A percentile compares a stretch with the other conserved stretches of the same genome.
Evolutionary conservation across 208 protist species (phyloP).

Genomic region (Trypanosoma boissoni): DNA sequence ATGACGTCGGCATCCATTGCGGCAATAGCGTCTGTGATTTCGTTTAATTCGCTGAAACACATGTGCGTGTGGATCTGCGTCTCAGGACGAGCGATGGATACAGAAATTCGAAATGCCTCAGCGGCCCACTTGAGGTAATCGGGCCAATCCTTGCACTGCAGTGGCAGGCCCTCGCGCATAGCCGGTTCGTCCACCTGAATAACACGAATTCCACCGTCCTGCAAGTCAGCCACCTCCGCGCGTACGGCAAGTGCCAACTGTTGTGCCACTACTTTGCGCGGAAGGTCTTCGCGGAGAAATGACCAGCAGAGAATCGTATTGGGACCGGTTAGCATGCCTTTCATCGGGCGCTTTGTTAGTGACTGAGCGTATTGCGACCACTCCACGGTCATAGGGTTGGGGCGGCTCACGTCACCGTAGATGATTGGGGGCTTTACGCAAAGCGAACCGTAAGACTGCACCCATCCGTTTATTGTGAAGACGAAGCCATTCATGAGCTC

Average conservation of each 20-base stretch:
- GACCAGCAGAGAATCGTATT: constrained; percentile 91
- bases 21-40: constrained; percentile 81
- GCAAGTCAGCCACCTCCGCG: constrained; percentile 85
- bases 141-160: constrained; percentile 55
- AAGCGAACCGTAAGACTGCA: constrained; percentile 78
- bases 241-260: constrained; percentile 85
- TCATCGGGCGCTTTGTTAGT: constrained; percentile 64
- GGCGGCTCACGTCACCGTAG: constrained; percentile 68
- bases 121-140: constrained; percentile 84
- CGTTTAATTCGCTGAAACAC: constrained; percentile 91
- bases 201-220: constrained; percentile 54
- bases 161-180: constrained; percentile 82
- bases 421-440: constrained; percentile 90
- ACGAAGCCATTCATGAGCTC: constrained; percentile 79
- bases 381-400: constrained; percentile 74
- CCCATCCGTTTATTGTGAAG: constrained; percentile 86
- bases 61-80: constrained; percentile 89
- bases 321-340: constrained; percentile 92
- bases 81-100: constrained; percentile 41
- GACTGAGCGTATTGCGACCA: constrained; percentile 74
- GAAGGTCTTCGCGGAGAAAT: constrained; percentile 77
- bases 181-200: constrained; percentile 92
- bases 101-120: constrained; percentile 62
- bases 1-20: constrained; percentile 87
- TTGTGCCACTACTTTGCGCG: constrained; percentile 39